Evolutionary conservation across 257 asterid species (phyloP), one percentile per base, ranked within the genome.

Genomic region (Nicotiana noctiflora): DNA sequence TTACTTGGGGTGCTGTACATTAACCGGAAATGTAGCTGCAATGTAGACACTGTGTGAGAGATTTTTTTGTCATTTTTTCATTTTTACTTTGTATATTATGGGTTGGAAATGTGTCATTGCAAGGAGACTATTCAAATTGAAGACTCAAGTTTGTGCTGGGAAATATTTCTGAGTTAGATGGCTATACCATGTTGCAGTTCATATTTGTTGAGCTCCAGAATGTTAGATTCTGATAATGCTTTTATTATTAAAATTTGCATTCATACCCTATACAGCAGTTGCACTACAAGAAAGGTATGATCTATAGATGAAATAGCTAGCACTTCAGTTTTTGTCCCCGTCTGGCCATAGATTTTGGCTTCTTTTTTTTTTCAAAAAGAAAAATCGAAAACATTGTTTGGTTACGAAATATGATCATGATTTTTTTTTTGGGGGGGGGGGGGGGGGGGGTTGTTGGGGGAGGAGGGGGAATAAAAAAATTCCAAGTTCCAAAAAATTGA

Each of bases 61-160:
- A 81, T 55, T 56, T 81, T 79, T 61, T 57, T 61, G n/a, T 32
- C n/a, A 37, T 37, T 61, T 25, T 61, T 81, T 65, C 75, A 81
- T 85, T 52, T 79, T 44, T 65, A 67, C 44, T 83, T 79, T 92
- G 92, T 88, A 90, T 85, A 89, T 86, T 85, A 56, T 56, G 37
- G 75, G 77, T 68, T 70, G 84, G 85, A 72, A 76, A 74, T 70
- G 56, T 67, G 82, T 80, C 77, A 29, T 51, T 57, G 31, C 60
- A 15, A 37, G 55, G 32, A 68, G 31, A 55, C 52, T 75, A 3
- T 68, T 79, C 74, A 18, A 46, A 32, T 79, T 80, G 34, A 70
- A 70, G 57, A 70, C 77, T 72, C 60, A 21, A 70, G 4, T 5
- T 44, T 72, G 77, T 46, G 60, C 13, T 72, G 37, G 77, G 8